Conservation (phyloP, 75 land plant species). For the Picea sitchensis region DNA sequence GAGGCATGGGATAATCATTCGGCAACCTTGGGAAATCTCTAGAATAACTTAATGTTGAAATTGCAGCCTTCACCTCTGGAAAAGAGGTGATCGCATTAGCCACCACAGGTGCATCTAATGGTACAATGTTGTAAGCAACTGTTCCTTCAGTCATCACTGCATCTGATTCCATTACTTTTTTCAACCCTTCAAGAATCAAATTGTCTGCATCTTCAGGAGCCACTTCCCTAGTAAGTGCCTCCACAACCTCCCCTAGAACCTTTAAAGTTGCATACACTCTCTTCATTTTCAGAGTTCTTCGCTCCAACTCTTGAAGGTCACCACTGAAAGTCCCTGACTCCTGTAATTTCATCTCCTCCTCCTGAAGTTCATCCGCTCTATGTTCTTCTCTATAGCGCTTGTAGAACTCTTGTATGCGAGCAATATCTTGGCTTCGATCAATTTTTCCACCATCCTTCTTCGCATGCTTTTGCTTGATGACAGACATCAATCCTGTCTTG, state of each 20-base stretch:
- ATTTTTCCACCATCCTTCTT: constrained; percentile 69
- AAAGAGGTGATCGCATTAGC: too few relatives aligned
- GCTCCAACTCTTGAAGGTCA: constrained; percentile 69
- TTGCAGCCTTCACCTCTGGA: constrained; percentile 70
- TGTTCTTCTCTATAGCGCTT: constrained; percentile 60
- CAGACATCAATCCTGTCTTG: constrained; percentile 92
- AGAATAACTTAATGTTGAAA: constrained; percentile 52
- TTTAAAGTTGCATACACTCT: constrained; percentile 62
- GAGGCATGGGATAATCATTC: constrained; percentile 35
- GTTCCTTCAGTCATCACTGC: constrained; percentile 74
- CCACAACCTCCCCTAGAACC: constrained; percentile 74
- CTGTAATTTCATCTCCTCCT: constrained; percentile 60
- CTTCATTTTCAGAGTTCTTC: constrained; percentile 56
- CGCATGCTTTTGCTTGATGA: constrained; percentile 93
- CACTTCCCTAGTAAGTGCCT: constrained; percentile 48
- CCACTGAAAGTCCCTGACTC: constrained; percentile 58
- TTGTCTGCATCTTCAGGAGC: constrained; percentile 58
- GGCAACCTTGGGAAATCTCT: constrained; percentile 69
- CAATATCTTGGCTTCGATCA: constrained; percentile 83
- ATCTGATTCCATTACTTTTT: constrained; percentile 74
- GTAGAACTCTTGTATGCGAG: constrained; percentile 65
- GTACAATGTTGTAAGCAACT: constrained; percentile 77
- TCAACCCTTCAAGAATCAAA: constrained; percentile 65
- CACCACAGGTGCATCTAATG: constrained; percentile 61
- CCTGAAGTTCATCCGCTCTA: constrained; percentile 71